A percentile compares a stretch with the other conserved stretches of the same genome.
Conservation (phyloP, 345 rosid species). For the Dovyalis caffra region DNA sequence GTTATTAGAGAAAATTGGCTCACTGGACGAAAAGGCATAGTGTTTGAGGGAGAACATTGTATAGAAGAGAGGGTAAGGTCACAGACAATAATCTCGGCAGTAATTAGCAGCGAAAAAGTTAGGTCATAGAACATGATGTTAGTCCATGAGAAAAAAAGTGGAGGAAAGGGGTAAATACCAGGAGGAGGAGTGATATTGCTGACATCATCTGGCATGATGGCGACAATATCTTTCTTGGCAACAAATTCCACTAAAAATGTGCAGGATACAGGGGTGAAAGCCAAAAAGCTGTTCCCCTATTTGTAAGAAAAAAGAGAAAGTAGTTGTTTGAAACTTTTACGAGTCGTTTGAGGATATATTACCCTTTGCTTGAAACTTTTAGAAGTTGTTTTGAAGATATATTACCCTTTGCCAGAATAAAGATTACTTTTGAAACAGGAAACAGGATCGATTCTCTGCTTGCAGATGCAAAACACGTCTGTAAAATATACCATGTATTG, state of each 20-base stretch:
- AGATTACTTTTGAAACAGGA: not conserved
- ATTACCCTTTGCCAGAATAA: slow-evolving; percentile 18
- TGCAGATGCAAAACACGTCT: slow-evolving; percentile 1
- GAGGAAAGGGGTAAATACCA: not conserved
- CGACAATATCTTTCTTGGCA: not conserved
- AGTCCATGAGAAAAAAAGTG: not conserved
- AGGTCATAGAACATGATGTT: not conserved
- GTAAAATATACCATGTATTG: not conserved
- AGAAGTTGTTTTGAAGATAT: not conserved
- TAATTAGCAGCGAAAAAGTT: not conserved
- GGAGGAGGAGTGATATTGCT: not conserved
- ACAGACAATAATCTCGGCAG: no score
- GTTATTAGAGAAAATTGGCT: no score
- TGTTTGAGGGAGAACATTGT: no score
- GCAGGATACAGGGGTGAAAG: not conserved
- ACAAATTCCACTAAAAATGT: not conserved
- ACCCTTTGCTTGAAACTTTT: no score
- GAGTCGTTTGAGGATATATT: no score
- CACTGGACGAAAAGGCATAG: no score
- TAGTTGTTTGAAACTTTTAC: slow-evolving; percentile 18
- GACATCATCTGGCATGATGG: not conserved
- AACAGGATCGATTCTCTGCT: slow-evolving; percentile 25
- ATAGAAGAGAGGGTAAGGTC: no score
- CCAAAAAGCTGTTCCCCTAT: not conserved
- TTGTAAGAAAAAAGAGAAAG: slow-evolving; percentile 1